phyloP scores from a whole-genome alignment of 352 stramenopile genomes.

The Globisporangium splendens region DNA sequence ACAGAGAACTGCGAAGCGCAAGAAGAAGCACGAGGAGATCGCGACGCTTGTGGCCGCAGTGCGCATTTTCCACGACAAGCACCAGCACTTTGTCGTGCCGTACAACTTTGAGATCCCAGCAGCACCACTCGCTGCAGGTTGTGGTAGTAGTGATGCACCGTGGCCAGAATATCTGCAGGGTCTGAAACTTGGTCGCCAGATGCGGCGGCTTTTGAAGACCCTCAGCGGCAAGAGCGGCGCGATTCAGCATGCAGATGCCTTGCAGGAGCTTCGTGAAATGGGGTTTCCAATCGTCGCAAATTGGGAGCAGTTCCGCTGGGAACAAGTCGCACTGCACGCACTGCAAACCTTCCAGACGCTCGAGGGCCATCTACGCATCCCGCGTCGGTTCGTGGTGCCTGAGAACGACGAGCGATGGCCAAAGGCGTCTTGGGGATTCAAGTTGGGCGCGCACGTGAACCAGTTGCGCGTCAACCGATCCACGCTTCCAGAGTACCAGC shows the following conservation, averaged over 20 bases:
- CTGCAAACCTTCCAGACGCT: slow-evolving; percentile 5
- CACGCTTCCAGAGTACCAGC: slow-evolving; percentile 21
- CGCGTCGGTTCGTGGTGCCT: slow-evolving; percentile 10
- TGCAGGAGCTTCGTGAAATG: slow-evolving; percentile 24
- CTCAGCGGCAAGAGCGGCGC: slow-evolving; percentile 1
- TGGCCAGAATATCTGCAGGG: slow-evolving; percentile 41
- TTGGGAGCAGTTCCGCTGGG: slow-evolving; percentile 39
- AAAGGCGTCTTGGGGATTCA: slow-evolving; percentile 9
- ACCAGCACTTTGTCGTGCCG: slow-evolving; percentile 43
- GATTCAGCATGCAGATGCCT: not conserved
- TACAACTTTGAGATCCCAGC: slow-evolving; percentile 32
- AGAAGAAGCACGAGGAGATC: not conserved
- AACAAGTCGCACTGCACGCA: slow-evolving; percentile 1
- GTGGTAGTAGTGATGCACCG: not conserved
- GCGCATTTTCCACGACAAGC: slow-evolving; percentile 28
- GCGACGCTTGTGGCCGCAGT: slow-evolving; percentile 20
- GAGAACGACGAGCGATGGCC: slow-evolving; percentile 12
- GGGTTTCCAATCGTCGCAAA: slow-evolving; percentile 28
- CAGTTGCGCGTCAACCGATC: slow-evolving; percentile 25
- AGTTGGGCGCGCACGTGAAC: slow-evolving; percentile 13
- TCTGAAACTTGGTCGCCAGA: slow-evolving; percentile 30
- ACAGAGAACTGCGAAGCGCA: not conserved
- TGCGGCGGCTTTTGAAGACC: slow-evolving; percentile 24
- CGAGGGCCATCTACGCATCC: slow-evolving; percentile 9
- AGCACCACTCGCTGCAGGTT: too few species aligned